These are phyloP conservation scores for Suillus cothurnatus DNA, from an alignment of 768 basidiomycete species.

Conservation along the genomic window DNA sequence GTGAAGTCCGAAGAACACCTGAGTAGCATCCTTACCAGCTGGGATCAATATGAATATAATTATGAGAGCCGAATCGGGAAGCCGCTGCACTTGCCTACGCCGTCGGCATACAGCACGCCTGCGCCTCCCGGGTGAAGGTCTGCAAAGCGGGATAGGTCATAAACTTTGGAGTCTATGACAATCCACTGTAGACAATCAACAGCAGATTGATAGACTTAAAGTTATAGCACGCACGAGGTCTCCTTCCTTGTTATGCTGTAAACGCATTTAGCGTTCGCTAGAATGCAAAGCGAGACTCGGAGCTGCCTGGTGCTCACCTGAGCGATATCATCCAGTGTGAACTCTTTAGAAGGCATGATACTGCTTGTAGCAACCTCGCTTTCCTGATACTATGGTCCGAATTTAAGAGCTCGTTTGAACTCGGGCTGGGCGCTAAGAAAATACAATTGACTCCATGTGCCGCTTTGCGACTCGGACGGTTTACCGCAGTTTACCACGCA, in stretches of 20 bases:
- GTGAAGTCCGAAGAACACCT: constrained; percentile 85
- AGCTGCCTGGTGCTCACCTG: constrained; percentile 45
- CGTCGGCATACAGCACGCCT: constrained; percentile 66
- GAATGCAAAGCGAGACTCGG: background rate
- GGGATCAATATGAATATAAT: background rate
- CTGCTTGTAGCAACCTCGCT: background rate
- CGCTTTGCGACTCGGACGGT: no score
- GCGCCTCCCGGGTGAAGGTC: constrained; percentile 84
- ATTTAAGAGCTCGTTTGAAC: background rate
- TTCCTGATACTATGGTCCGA: background rate
- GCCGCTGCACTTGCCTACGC: constrained; percentile 54
- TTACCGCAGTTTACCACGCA: no score
- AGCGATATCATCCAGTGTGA: constrained; percentile 62
- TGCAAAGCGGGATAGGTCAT: constrained; percentile 79
- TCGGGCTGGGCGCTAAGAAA: background rate
- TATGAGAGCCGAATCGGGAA: background rate
- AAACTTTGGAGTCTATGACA: constrained; percentile 79
- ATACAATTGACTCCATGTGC: no score
- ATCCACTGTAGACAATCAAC: constrained; percentile 60
- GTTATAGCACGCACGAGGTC: constrained; percentile 59
- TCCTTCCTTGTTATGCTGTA: constrained; percentile 84
- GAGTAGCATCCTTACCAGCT: constrained; percentile 78
- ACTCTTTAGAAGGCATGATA: constrained; percentile 32
- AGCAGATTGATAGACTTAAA: background rate
- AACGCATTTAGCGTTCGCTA: constrained; percentile 2